Evolutionary conservation across 345 rosid species (phyloP).

Genomic region (Erucastrum elatum): DNA sequence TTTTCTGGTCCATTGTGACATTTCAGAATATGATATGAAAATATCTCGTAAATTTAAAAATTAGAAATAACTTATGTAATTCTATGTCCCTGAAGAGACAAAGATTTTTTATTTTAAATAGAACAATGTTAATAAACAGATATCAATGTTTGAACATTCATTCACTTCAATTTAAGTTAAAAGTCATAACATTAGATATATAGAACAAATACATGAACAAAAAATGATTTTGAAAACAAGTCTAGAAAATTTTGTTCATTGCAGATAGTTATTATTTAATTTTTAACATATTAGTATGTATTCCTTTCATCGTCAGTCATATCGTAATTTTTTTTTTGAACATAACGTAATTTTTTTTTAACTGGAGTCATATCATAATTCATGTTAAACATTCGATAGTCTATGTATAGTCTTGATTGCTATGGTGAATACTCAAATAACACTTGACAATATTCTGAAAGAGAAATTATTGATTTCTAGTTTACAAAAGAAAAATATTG

Average conservation of each 20-base stretch:
- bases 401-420: neutral
- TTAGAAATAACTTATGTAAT: no score
- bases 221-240: no score
- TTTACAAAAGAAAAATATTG: no score
- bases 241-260: neutral
- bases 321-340: neutral
- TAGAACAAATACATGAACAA: neutral
- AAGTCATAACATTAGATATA: neutral
- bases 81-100: no score
- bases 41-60: no score
- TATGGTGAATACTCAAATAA: neutral
- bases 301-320: neutral
- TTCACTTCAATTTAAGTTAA: no score
- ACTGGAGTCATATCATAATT: neutral
- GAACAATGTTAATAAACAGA: no score
- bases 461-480: neutral
- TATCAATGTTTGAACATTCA: no score
- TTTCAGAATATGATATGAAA: no score
- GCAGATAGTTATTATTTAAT: neutral
- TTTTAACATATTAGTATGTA: neutral
- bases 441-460: neutral
- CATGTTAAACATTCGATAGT: neutral
- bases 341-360: no score
- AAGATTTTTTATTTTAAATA: no score
- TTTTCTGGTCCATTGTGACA: no score